A percentile compares a stretch with the other conserved stretches of the same genome.
phyloP scores from a whole-genome alignment of 2,329 filamentous ascomycete species.

The Microdochium trichocladiopsis region DNA sequence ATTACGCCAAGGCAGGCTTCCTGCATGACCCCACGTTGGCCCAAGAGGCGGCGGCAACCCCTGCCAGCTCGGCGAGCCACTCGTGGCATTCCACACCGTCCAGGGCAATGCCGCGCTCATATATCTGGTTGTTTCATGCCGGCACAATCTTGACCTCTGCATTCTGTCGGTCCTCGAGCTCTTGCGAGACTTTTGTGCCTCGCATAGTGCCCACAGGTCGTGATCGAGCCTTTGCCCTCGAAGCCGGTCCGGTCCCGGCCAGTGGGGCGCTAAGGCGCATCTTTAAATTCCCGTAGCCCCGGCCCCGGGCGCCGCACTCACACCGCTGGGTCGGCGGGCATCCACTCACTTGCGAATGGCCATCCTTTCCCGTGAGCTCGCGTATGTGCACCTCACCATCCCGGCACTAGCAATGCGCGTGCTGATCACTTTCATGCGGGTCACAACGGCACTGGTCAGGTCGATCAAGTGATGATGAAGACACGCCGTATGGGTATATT shows the following conservation, averaged over 20 bases:
- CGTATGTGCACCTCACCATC: background rate
- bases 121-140: too few species aligned
- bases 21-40: background rate
- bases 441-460: too few species aligned
- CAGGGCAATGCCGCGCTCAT: background rate
- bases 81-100: too few species aligned
- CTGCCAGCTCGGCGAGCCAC: background rate
- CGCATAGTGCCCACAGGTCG: too few species aligned
- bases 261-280: background rate
- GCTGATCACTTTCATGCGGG: too few species aligned
- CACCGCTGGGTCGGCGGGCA: background rate
- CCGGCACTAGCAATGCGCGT: background rate
- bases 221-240: background rate
- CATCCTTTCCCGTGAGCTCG: background rate
- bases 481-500: too few species aligned
- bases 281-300: background rate
- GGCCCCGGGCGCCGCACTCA: background rate
- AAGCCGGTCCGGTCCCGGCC: background rate
- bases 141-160: too few species aligned
- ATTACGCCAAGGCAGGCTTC: background rate
- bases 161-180: too few species aligned
- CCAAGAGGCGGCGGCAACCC: background rate
- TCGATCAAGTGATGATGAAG: too few species aligned
- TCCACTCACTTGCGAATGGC: background rate
- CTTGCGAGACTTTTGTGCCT: too few species aligned